Percentiles rank a stretch among this genome's conserved stretches.
Evolutionary conservation across 2,329 filamentous ascomycete species (phyloP).

Genomic region (Exophiala sp.): DNA sequence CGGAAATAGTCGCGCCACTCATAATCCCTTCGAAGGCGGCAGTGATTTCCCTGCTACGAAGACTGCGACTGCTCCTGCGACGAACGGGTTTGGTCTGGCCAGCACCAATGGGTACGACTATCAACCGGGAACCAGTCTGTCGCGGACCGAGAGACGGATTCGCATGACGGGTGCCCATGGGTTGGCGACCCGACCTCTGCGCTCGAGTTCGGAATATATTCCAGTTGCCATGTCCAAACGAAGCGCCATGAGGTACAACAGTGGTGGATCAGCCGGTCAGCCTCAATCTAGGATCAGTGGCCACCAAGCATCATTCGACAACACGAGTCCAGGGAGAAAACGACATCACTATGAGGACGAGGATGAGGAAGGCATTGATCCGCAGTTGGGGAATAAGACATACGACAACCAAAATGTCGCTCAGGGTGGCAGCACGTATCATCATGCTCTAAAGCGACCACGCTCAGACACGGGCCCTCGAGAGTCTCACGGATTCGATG

Average conservation of each 20-base stretch:
- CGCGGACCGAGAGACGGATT: conserved; percentile 41
- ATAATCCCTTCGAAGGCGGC: background rate
- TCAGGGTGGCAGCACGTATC: background rate
- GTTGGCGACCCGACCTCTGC: conserved; percentile 38
- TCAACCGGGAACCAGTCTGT: conserved; percentile 38
- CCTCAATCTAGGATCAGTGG: too few relatives aligned
- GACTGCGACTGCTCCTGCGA: conserved; percentile 1
- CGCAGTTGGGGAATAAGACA: background rate
- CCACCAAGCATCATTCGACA: too few relatives aligned
- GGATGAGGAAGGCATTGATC: background rate
- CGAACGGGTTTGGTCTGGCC: conserved; percentile 25
- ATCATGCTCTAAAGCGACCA: conserved; percentile 11
- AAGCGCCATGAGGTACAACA: conserved; percentile 17
- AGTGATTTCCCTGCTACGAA: background rate
- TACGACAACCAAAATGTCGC: too few relatives aligned
- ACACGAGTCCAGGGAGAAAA: conserved; percentile 16
- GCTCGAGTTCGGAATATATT: conserved; percentile 26
- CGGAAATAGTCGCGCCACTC: conserved; percentile 31
- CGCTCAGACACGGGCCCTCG: background rate
- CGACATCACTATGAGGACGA: conserved; percentile 11
- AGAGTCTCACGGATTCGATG: background rate
- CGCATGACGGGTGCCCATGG: conserved; percentile 39
- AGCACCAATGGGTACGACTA: conserved; percentile 38
- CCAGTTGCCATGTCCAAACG: conserved; percentile 27
- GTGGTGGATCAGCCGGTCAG: too few relatives aligned